A percentile compares a stretch with the other conserved stretches of the same genome.
phyloP scores from a whole-genome alignment of 1,139 yeast species.

The Pichia inconspicua region DNA sequence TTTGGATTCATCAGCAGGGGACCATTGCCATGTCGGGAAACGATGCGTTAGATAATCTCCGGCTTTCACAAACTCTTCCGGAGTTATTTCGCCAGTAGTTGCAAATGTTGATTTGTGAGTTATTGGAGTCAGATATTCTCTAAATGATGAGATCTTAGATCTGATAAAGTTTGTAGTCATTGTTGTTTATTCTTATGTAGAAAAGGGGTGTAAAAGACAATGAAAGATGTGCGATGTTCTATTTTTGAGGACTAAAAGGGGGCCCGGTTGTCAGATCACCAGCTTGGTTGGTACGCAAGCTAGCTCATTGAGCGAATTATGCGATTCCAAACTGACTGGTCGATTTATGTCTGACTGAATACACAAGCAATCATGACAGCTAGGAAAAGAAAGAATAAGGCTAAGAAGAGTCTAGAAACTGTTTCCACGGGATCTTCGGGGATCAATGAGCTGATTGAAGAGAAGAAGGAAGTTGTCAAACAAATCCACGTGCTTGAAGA shows the following conservation, averaged over 20 bases:
- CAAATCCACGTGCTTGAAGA: conserved; percentile 8
- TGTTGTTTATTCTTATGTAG: conserved; percentile 7
- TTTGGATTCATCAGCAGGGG: conserved; percentile 53
- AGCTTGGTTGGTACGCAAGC: too few relatives aligned
- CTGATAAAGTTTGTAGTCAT: conserved; percentile 37
- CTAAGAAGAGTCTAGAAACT: neutral
- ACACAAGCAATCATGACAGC: neutral
- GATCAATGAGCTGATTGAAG: conserved; percentile 4
- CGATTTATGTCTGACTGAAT: too few relatives aligned
- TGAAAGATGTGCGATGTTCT: neutral
- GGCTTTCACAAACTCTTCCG: conserved; percentile 85
- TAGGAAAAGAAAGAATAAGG: neutral
- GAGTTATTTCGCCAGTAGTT: conserved; percentile 84
- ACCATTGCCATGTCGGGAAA: conserved; percentile 98
- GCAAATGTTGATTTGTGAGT: conserved; percentile 75
- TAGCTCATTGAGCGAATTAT: neutral
- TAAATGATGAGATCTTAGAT: conserved; percentile 72
- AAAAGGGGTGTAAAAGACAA: neutral
- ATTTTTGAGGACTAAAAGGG: neutral
- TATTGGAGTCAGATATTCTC: conserved; percentile 91
- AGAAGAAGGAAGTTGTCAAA: conserved; percentile 5
- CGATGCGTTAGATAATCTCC: conserved; percentile 88
- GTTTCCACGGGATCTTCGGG: neutral
- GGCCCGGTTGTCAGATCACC: neutral
- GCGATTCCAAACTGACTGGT: too few relatives aligned